A percentile compares a stretch with the other conserved stretches of the same genome.
phyloP scores from a whole-genome alignment of 1,139 yeast species.

The Magnusiomyces ingens region DNA sequence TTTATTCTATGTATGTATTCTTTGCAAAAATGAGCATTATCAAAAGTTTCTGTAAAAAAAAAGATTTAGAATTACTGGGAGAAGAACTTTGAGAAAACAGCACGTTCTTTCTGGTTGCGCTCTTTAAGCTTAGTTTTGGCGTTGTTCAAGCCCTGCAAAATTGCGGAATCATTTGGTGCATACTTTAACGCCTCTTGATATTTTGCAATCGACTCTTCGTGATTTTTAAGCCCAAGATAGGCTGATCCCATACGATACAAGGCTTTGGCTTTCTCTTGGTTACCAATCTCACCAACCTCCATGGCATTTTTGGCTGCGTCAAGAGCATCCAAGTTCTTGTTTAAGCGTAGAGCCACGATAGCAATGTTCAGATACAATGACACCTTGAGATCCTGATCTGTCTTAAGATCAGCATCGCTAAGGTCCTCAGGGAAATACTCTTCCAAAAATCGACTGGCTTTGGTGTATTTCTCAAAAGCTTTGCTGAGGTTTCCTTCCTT shows the following conservation, averaged over 20 bases:
- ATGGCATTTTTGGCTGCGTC: slow-evolving; percentile 61
- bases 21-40: too few relatives aligned
- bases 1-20: too few relatives aligned
- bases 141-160: slow-evolving; percentile 56
- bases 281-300: slow-evolving; percentile 54
- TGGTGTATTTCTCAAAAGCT: slow-evolving; percentile 63
- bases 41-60: too few relatives aligned
- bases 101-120: slow-evolving; percentile 63
- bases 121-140: slow-evolving; percentile 49
- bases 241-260: slow-evolving; percentile 79
- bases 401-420: slow-evolving; percentile 39
- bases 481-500: slow-evolving; percentile 40
- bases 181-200: slow-evolving; percentile 57
- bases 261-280: slow-evolving; percentile 73
- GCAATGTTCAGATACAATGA: slow-evolving; percentile 68
- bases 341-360: slow-evolving; percentile 62
- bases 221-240: slow-evolving; percentile 51
- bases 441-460: slow-evolving; percentile 60
- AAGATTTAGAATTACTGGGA: too few relatives aligned
- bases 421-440: slow-evolving; percentile 58
- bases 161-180: slow-evolving; percentile 70
- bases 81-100: slow-evolving; percentile 79
- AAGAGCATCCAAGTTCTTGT: slow-evolving; percentile 50
- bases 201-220: slow-evolving; percentile 58
- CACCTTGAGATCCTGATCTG: slow-evolving; percentile 46